Base-by-base conservation (phyloP, 1,139 yeast genomes). In the Magnusiomyces ingens region DNA sequence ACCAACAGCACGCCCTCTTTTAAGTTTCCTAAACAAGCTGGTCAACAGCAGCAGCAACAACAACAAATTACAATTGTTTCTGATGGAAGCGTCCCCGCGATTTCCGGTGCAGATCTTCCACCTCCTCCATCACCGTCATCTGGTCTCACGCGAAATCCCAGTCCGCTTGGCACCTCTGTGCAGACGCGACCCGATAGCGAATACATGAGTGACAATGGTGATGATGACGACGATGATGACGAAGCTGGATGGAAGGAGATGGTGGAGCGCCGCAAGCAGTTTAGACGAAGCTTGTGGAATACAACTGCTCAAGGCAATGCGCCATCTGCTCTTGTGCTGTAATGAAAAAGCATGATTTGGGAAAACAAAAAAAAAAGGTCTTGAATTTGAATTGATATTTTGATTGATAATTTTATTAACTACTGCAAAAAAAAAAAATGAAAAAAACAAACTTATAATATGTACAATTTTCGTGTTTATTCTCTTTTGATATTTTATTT, bases 171-270 rank as follows among this genome's bases (percentile, higher is more conserved):
- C 19, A 15, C 11, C n/a, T 12, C 17, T 17, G 18, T 40, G 6
- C 18, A 17, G 21, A 40, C 18, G 3, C 44, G 13, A 40, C 18
- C 21, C 18, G 17, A 44, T 4, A 26, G 32, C 32, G 32, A 26
- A 8, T 26, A 26, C 8, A 5, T 17, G 18, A n/a, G 21, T 40
- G 45, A 48, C 32, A 21, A 36, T 18, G 37, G 38, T 11, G 57
- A 54, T 11, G 57, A 52, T 13, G 57, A 55, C 19, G 57, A 55
- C 15, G 57, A 55, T 32, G 57, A 55, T 21, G 57, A 55, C 12
- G 57, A 55, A 19, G 54, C 50, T 19, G 57, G 54, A 11, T 55
- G 57, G 57, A 51, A 55, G 43, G 57, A 55, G 21, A 52, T 52
- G 55, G 51, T 50, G 42, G 40, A 44, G 19, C 50, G 50, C n/a